These are phyloP conservation scores for Botrytis porri DNA, from an alignment of 2,329 filamentous ascomycete genomes.

Conservation along the genomic window DNA sequence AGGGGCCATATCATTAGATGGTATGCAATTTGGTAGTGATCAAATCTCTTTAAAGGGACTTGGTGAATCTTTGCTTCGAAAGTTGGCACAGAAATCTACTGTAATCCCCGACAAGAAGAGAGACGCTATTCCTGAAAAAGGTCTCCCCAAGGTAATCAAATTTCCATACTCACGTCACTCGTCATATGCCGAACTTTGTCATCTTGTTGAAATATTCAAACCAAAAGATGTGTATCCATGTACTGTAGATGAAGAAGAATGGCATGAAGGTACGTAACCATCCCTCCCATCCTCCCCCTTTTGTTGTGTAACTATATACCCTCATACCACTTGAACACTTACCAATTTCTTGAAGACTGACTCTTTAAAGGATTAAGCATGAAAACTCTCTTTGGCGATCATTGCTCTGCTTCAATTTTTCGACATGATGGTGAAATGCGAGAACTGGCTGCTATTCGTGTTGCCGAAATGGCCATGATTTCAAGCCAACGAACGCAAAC, in stretches of 20 bases:
- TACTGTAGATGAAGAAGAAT: slow-evolving; percentile 63
- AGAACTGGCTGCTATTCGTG: slow-evolving; percentile 18
- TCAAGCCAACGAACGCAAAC: slow-evolving; percentile 12
- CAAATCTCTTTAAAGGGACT: slow-evolving; percentile 30
- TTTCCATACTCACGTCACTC: slow-evolving; percentile 92
- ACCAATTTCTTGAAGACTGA: neutral
- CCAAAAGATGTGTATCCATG: slow-evolving; percentile 81
- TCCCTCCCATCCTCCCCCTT: neutral
- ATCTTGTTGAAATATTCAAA: slow-evolving; percentile 63
- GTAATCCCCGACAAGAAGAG: neutral
- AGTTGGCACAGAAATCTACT: slow-evolving; percentile 22
- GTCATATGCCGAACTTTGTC: slow-evolving; percentile 74
- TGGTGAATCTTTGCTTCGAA: slow-evolving; percentile 29
- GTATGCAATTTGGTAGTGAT: slow-evolving; percentile 25
- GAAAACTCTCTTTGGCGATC: slow-evolving; percentile 64
- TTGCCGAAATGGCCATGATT: neutral
- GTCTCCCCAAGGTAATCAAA: slow-evolving; percentile 42
- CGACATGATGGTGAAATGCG: slow-evolving; percentile 63
- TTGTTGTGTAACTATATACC: neutral
- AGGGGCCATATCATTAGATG: slow-evolving; percentile 31
- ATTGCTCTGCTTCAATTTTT: slow-evolving; percentile 62
- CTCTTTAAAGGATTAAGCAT: slow-evolving; percentile 54
- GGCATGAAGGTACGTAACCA: slow-evolving; percentile 49
- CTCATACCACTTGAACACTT: neutral
- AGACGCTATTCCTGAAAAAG: neutral